A percentile compares a stretch with the other conserved stretches of the same genome.
Conservation (phyloP, 2,329 filamentous ascomycete genomes). For the Cladosporium halotolerans region DNA sequence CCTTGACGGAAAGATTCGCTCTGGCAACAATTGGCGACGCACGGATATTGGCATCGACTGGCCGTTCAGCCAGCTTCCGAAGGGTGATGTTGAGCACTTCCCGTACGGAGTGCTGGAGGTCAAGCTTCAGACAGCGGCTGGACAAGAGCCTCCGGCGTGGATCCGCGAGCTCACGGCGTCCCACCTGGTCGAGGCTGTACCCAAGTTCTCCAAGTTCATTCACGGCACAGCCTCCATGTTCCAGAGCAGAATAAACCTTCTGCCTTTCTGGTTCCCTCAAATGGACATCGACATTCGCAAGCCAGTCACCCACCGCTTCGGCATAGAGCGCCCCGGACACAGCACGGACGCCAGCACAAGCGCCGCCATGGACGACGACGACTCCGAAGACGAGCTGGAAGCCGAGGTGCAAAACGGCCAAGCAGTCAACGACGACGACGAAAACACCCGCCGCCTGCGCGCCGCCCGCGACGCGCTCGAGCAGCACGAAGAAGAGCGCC, state of each 20-base stretch:
- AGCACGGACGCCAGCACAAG: constrained; percentile 71
- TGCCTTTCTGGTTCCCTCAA: constrained; percentile 97
- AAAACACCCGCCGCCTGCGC: constrained; percentile 42
- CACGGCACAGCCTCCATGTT: constrained; percentile 87
- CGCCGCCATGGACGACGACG: constrained; percentile 69
- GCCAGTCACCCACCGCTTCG: constrained; percentile 79
- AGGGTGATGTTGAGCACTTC: constrained; percentile 81
- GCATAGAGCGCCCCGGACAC: constrained; percentile 73
- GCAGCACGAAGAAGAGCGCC: constrained; percentile 44
- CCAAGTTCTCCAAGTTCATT: constrained; percentile 99
- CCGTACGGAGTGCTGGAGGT: constrained; percentile 96
- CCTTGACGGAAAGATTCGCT: constrained; percentile 67
- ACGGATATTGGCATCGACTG: constrained; percentile 97
- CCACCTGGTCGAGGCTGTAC: constrained; percentile 95
- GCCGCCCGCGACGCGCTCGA: constrained; percentile 46
- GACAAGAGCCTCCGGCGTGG: constrained; percentile 94
- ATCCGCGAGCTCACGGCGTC: constrained; percentile 87
- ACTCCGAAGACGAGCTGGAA: constrained; percentile 57
- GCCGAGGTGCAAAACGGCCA: constrained; percentile 52
- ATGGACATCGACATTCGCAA: constrained; percentile 98
- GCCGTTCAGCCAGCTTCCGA: constrained; percentile 82
- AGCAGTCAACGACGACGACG: constrained; percentile 30
- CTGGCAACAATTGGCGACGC: constrained; percentile 87
- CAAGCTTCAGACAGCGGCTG: constrained; percentile 92
- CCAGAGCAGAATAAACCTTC: constrained; percentile 75